phyloP scores from a whole-genome alignment of 106 monocot genomes.

The Acorus calamus region DNA sequence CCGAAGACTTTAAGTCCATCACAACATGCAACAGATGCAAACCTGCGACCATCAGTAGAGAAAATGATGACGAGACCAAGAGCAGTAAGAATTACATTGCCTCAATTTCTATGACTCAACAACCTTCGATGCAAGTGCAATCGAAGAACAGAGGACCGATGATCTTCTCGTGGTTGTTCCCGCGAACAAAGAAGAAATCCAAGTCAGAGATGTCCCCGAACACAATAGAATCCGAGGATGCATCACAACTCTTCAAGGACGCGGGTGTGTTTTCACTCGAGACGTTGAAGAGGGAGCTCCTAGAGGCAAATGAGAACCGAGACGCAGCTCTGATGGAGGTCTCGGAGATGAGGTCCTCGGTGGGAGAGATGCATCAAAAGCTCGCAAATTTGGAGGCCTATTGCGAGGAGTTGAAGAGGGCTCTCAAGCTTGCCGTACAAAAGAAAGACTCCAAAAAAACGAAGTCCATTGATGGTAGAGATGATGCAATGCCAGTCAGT shows the following conservation, averaged over 20 bases:
- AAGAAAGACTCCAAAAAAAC: conserved; percentile 45
- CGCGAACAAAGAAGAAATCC: conserved; percentile 38
- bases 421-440: conserved; percentile 52
- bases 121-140: conserved; percentile 5
- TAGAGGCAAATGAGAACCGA: conserved; percentile 54
- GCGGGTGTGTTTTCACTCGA: conserved; percentile 52
- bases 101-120: conserved; percentile 4
- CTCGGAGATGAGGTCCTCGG: conserved; percentile 59
- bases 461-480: conserved; percentile 28
- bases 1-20: conserved; percentile 34
- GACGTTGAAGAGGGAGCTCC: conserved; percentile 61
- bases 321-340: conserved; percentile 68
- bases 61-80: conserved; percentile 16
- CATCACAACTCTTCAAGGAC: conserved; percentile 55
- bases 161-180: conserved; percentile 53
- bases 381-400: conserved; percentile 56
- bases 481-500: conserved; percentile 61
- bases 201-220: conserved; percentile 49
- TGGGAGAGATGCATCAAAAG: conserved; percentile 61
- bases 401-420: conserved; percentile 72
- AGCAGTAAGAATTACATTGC: conserved; percentile 13
- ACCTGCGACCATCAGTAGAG: conserved; percentile 36
- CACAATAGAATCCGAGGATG: conserved; percentile 39
- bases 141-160: conserved; percentile 29
- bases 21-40: conserved; percentile 43